Percentiles rank a stretch among this genome's conserved stretches.
These are phyloP conservation scores for Galerina marginata DNA, from an alignment of 768 basidiomycete species.

Conservation along the genomic window DNA sequence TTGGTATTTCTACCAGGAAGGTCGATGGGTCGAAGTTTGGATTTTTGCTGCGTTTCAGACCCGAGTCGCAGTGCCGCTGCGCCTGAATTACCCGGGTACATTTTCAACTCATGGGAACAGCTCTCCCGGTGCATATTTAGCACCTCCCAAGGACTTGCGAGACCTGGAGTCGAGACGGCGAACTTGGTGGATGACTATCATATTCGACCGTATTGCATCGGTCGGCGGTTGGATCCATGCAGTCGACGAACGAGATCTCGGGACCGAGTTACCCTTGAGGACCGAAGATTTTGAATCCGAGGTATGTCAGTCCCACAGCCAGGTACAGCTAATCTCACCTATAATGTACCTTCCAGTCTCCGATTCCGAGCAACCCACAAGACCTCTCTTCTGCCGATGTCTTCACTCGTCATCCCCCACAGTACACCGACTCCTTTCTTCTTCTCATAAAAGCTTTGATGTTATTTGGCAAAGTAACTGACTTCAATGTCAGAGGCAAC, in stretches of 20 bases:
- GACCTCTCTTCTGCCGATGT: conserved; percentile 66
- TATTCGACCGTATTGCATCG: conserved; percentile 83
- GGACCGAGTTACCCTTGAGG: conserved; percentile 81
- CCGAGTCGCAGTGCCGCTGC: conserved; percentile 79
- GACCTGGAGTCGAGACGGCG: conserved; percentile 81
- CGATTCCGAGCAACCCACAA: conserved; percentile 77
- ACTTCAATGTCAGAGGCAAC: conserved; percentile 80
- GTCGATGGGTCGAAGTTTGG: conserved; percentile 91
- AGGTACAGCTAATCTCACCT: not conserved
- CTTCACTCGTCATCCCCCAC: conserved; percentile 71
- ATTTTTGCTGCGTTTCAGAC: conserved; percentile 88
- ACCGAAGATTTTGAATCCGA: conserved; percentile 77
- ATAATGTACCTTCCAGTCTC: conserved; percentile 44
- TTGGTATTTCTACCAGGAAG: conserved; percentile 93
- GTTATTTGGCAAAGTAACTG: conserved; percentile 85
- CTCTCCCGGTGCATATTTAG: conserved; percentile 80
- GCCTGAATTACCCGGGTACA: conserved; percentile 86
- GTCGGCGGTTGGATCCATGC: conserved; percentile 88
- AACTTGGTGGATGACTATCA: conserved; percentile 91
- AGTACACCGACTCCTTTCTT: conserved; percentile 83
- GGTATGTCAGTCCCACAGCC: conserved; percentile 44
- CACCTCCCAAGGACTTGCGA: conserved; percentile 75
- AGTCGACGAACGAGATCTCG: conserved; percentile 83
- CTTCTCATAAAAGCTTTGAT: conserved; percentile 84
- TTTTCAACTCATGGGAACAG: conserved; percentile 70